These are phyloP conservation scores for Nicotiana otophora DNA, from an alignment of 257 asterid species.

Conservation along the genomic window DNA sequence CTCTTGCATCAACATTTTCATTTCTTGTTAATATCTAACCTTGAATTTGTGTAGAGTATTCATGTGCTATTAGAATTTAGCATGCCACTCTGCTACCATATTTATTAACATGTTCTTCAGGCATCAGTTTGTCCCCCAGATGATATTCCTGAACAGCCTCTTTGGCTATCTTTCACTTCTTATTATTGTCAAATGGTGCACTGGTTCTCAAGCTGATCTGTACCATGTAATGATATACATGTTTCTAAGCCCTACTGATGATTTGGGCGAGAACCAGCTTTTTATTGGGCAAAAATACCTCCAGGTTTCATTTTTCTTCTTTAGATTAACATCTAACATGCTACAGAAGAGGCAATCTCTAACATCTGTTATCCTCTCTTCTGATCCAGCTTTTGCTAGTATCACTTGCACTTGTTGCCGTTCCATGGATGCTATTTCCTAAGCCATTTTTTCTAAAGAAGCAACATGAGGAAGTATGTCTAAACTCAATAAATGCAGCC, in stretches of 20 bases:
- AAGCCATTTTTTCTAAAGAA: slow-evolving; percentile 57
- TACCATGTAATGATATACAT: slow-evolving; percentile 66
- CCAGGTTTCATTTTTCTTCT: slow-evolving; percentile 37
- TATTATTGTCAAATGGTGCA: slow-evolving; percentile 60
- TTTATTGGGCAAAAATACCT: slow-evolving; percentile 48
- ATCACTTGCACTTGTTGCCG: slow-evolving; percentile 53
- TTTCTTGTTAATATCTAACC: not conserved
- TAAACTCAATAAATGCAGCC: not conserved
- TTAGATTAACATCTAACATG: not conserved
- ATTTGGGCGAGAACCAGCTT: slow-evolving; percentile 57
- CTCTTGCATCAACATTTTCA: not conserved
- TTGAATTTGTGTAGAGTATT: not conserved
- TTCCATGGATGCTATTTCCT: slow-evolving; percentile 68
- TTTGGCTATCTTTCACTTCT: slow-evolving; percentile 60
- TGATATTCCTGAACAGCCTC: slow-evolving; percentile 53
- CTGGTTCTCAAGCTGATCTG: slow-evolving; percentile 62
- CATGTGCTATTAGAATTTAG: not conserved
- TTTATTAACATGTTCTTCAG: slow-evolving; percentile 16
- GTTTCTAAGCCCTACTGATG: slow-evolving; percentile 63
- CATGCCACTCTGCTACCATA: not conserved
- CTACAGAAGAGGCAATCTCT: not conserved
- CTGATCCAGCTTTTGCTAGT: slow-evolving; percentile 38
- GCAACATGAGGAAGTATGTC: slow-evolving; percentile 49
- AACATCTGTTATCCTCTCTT: slow-evolving; percentile 7
- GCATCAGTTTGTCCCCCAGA: slow-evolving; percentile 65